A percentile compares a stretch with the other conserved stretches of the same genome.
phyloP scores from a whole-genome alignment of 1,284 basidiomycete species.

The Phylloboletellus chloephorus region DNA sequence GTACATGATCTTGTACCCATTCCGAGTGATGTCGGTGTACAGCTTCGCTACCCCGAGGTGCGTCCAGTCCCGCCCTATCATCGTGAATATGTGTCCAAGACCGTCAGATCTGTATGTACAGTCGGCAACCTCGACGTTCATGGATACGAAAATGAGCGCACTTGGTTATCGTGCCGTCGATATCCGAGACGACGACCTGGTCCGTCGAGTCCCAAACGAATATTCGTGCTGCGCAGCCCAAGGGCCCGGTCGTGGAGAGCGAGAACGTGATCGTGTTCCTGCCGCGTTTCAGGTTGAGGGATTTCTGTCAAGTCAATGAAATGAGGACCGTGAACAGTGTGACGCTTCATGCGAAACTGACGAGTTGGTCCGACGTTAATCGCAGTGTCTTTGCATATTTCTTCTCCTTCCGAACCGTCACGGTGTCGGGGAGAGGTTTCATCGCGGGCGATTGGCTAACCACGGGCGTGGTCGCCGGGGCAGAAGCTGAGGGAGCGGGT shows the following conservation, averaged over 20 bases:
- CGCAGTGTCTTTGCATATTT: slow-evolving; percentile 92
- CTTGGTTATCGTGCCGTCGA: slow-evolving; percentile 99
- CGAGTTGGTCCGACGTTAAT: slow-evolving; percentile 78
- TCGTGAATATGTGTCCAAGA: slow-evolving; percentile 94
- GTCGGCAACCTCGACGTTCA: not conserved
- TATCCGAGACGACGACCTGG: slow-evolving; percentile 92
- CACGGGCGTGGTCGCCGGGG: slow-evolving; percentile 26
- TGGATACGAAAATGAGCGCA: slow-evolving; percentile 34
- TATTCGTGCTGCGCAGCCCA: slow-evolving; percentile 88
- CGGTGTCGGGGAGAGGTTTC: slow-evolving; percentile 19
- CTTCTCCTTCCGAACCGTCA: slow-evolving; percentile 19
- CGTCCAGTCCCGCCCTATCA: slow-evolving; percentile 99
- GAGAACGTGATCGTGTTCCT: slow-evolving; percentile 94
- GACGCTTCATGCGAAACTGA: slow-evolving; percentile 31
- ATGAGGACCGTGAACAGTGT: slow-evolving; percentile 1
- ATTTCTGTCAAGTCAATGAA: slow-evolving; percentile 53
- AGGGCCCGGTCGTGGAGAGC: slow-evolving; percentile 82
- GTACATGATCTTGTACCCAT: slow-evolving; percentile 99
- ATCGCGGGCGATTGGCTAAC: slow-evolving; percentile 17
- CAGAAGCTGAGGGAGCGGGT: slow-evolving; percentile 20
- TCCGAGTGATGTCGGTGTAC: slow-evolving; percentile 93
- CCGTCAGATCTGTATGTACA: slow-evolving; percentile 76
- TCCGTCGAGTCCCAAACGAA: slow-evolving; percentile 95
- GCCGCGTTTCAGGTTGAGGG: slow-evolving; percentile 81
- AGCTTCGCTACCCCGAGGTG: slow-evolving; percentile 97